Evolutionary conservation across 208 protist species (phyloP), one percentile per base, ranked within the genome.

Genomic region (Porcisia hertigi): DNA sequence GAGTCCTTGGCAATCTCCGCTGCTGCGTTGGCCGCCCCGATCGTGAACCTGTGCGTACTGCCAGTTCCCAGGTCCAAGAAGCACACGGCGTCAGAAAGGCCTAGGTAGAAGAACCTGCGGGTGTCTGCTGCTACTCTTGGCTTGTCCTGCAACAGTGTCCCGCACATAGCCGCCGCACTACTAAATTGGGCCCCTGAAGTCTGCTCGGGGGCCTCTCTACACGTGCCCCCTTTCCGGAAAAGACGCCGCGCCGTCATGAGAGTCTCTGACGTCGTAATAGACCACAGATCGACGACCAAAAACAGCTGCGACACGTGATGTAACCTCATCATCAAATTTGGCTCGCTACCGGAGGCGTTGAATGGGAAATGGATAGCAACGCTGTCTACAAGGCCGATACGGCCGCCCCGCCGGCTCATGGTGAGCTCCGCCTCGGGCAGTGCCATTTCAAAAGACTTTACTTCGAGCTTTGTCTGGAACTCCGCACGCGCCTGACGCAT

Each of bases 391-490:
- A 80, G 3, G 39, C 74, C 72, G n/a, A 79, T 63, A 8, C 30
- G 47, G n/a, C 72, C 67, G 39, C 77, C 72, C 16, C 83, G 64
- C 3, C 88, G 88, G 74, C 88, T 89, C n/a, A 88, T 52, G 30
- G 58, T 67, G 9, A 88, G 45, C 75, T 89, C 86, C 47, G 85
- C 76, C 71, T 94, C 86, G 1, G 88, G 89, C 34, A 97, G 62
- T 60, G 75, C 82, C 63, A 96, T 76, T 77, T 96, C 94, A 5
- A 97, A 49, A 43, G 92, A 94, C 80, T 95, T 95, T 63, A 96
- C 89, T 81, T 97, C 94, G 25, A 97, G 82, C 76, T 89, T 92
- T 39, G 88, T 94, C 71, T 95, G 94, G 73, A 90, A 94, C 85
- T 97, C 91, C 25, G 88, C 88, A 3, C 86, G 85, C 43, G 94